Evolutionary conservation across 169 alveolate species (phyloP).

Genomic region (Theileria parva): DNA sequence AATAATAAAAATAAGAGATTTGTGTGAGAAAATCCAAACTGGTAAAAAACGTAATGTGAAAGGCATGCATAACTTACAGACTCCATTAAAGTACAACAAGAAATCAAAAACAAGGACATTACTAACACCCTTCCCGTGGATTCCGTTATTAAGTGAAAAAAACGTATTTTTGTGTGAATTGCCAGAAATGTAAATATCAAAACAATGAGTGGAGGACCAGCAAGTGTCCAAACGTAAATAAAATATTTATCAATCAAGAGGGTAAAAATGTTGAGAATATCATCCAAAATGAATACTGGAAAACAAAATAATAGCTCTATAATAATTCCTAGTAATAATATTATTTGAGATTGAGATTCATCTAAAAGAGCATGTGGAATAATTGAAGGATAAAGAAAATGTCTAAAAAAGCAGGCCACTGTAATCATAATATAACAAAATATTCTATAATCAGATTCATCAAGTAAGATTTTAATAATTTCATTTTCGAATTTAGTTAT

Average conservation of each 20-base stretch:
- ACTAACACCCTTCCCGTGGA: not conserved
- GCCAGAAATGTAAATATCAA: conserved; percentile 5
- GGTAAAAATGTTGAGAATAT: not conserved
- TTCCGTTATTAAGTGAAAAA: not conserved
- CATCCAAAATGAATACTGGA: not conserved
- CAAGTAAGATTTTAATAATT: not conserved
- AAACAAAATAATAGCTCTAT: not conserved
- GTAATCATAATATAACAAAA: not conserved
- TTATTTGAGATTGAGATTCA: not conserved
- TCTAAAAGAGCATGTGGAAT: not conserved
- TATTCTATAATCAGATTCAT: no score
- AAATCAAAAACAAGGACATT: not conserved
- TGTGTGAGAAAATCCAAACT: not conserved
- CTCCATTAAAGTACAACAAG: not conserved
- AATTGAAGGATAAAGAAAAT: not conserved
- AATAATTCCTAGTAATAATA: not conserved
- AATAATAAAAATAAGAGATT: not conserved
- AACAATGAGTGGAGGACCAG: conserved; percentile 6
- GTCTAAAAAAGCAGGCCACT: not conserved
- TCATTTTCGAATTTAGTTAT: not conserved
- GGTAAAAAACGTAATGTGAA: not conserved
- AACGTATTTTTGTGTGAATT: not conserved
- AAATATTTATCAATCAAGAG: not conserved
- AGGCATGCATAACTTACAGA: not conserved
- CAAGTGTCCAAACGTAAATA: conserved; percentile 1